These are phyloP conservation scores for Panellus pusillus DNA, from an alignment of 768 basidiomycete genomes.

Conservation along the genomic window DNA sequence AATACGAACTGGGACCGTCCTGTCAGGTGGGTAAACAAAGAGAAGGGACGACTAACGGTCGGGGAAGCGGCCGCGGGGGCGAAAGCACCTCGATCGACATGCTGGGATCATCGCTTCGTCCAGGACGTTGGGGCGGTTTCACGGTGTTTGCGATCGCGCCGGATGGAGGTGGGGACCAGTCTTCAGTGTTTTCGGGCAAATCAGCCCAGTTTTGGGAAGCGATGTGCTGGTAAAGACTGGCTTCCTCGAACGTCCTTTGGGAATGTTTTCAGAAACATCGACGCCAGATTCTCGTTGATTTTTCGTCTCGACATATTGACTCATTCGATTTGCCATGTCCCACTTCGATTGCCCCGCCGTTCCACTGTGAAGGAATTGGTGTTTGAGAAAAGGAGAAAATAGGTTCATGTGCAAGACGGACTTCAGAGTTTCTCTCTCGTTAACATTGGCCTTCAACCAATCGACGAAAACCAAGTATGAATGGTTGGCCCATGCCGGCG, in stretches of 20 bases:
- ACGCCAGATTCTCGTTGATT: neutral
- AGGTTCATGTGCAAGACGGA: neutral
- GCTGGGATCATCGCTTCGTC: neutral
- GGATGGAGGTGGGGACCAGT: too few species aligned
- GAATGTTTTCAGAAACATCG: neutral
- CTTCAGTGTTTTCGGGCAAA: too few species aligned
- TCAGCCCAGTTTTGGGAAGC: too few species aligned
- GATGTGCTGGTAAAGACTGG: neutral
- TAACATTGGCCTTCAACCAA: constrained; percentile 2
- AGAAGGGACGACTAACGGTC: constrained; percentile 2
- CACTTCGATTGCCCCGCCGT: neutral
- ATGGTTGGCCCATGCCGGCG: constrained; percentile 14
- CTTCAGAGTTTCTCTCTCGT: neutral
- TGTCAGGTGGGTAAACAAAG: neutral
- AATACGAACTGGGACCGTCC: constrained; percentile 3
- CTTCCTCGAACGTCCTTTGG: neutral
- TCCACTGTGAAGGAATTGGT: neutral
- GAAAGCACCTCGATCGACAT: constrained; percentile 14
- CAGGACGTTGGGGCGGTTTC: neutral
- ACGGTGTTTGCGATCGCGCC: constrained; percentile 1
- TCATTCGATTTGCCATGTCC: constrained; percentile 1
- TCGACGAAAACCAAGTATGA: constrained; percentile 9
- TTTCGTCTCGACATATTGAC: neutral
- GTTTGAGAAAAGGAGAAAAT: neutral
- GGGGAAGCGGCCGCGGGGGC: neutral